These are phyloP conservation scores for Aspergillus campestris DNA, from an alignment of 495 filamentous ascomycete species.

Conservation along the genomic window DNA sequence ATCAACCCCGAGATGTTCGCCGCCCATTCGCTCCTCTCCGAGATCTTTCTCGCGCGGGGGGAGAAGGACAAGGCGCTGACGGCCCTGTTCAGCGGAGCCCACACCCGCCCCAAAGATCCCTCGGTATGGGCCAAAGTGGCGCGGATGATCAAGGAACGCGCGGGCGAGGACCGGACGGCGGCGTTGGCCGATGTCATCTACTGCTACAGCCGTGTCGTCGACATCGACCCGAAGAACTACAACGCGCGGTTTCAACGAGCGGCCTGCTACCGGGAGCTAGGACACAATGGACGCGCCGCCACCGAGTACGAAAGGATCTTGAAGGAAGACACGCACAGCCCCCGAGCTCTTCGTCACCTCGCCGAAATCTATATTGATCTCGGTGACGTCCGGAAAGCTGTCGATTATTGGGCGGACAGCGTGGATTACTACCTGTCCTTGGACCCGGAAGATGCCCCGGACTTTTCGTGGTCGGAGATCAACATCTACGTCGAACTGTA, in stretches of 20 bases:
- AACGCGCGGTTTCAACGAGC: conserved; percentile 54
- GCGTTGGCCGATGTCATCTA: conserved; percentile 50
- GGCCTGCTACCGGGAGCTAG: conserved; percentile 49
- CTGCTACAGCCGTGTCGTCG: conserved; percentile 63
- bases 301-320: conserved; percentile 56
- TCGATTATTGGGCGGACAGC: conserved; percentile 51
- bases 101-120: conserved; percentile 59
- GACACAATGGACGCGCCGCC: conserved; percentile 47
- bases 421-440: conserved; percentile 46
- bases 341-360: conserved; percentile 51
- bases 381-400: conserved; percentile 46
- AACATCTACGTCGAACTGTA: conserved; percentile 80
- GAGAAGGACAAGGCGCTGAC: conserved; percentile 57
- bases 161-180: conserved; percentile 41
- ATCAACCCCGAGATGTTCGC: conserved; percentile 77
- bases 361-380: conserved; percentile 57
- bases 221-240: conserved; percentile 48
- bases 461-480: conserved; percentile 73
- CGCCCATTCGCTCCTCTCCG: conserved; percentile 67
- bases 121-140: conserved; percentile 62
- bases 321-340: conserved; percentile 49
- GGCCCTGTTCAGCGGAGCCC: conserved; percentile 62
- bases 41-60: conserved; percentile 61
- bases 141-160: conserved; percentile 53
- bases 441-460: conserved; percentile 38